Percentiles rank a stretch among this genome's conserved stretches.
Conservation (phyloP, 2,329 filamentous ascomycete species). For the Colletotrichum tofieldiae region DNA sequence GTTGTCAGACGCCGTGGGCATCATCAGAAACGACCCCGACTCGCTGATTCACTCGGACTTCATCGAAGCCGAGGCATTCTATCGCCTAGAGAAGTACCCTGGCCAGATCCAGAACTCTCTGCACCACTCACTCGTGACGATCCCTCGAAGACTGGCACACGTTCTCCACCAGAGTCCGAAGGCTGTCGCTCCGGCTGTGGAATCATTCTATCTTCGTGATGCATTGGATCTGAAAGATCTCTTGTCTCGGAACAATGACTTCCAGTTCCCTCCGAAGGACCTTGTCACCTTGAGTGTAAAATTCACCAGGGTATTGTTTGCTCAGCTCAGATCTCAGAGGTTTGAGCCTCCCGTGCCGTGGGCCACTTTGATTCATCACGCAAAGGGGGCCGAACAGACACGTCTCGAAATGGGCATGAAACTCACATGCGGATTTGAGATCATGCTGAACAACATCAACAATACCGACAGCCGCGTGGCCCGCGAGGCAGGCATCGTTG, state of each 20-base stretch:
- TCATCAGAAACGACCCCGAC: conserved; percentile 70
- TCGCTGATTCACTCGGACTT: conserved; percentile 79
- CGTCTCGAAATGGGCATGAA: conserved; percentile 88
- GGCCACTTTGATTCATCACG: conserved; percentile 54
- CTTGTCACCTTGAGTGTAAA: conserved; percentile 83
- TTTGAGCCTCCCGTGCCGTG: conserved; percentile 77
- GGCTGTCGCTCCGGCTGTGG: conserved; percentile 86
- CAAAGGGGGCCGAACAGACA: conserved; percentile 50
- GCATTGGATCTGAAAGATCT: conserved; percentile 81
- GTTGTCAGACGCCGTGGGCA: conserved; percentile 74
- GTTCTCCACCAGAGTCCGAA: conserved; percentile 83
- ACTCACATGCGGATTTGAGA: conserved; percentile 90
- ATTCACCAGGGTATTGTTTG: conserved; percentile 92
- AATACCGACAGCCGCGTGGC: conserved; percentile 79
- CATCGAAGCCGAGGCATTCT: conserved; percentile 92
- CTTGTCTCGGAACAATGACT: conserved; percentile 65
- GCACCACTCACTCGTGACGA: conserved; percentile 80
- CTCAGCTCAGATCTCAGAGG: conserved; percentile 89
- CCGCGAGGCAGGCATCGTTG: conserved; percentile 81
- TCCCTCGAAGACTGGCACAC: conserved; percentile 87
- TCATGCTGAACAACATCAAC: conserved; percentile 79
- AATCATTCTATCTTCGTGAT: conserved; percentile 94
- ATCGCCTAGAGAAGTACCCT: conserved; percentile 88
- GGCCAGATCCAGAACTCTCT: conserved; percentile 79
- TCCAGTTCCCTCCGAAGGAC: conserved; percentile 83